Evolutionary conservation across 805 yeast species (phyloP).

Genomic region (Cyberlindnera mycetangii): DNA sequence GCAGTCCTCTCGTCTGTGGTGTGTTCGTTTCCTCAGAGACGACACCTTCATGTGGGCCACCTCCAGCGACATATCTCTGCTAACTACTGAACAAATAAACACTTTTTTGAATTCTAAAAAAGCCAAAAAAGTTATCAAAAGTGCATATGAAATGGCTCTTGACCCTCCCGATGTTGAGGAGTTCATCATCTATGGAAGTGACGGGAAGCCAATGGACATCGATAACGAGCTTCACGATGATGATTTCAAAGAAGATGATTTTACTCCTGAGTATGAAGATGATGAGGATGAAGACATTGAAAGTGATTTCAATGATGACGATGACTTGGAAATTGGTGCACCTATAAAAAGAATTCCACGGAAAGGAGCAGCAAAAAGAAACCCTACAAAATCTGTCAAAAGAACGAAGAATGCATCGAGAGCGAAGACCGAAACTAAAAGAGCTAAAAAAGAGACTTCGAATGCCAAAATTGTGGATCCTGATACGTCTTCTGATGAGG

Average conservation of each 20-base stretch:
- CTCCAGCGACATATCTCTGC: slow-evolving; percentile 45
- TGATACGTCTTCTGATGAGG: slow-evolving; percentile 27
- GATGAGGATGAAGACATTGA: slow-evolving; percentile 28
- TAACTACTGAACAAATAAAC: slow-evolving; percentile 42
- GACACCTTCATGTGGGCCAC: slow-evolving; percentile 71
- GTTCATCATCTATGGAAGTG: slow-evolving; percentile 39
- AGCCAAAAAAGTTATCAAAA: slow-evolving; percentile 42
- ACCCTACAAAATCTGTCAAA: slow-evolving; percentile 13
- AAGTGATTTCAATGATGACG: slow-evolving; percentile 25
- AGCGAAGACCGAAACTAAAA: slow-evolving; percentile 8
- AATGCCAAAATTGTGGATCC: slow-evolving; percentile 17
- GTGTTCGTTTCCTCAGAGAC: slow-evolving; percentile 68
- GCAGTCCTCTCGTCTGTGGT: slow-evolving; percentile 34
- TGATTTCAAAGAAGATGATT: slow-evolving; percentile 26
- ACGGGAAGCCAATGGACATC: slow-evolving; percentile 37
- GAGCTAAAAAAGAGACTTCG: slow-evolving; percentile 3
- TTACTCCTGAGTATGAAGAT: slow-evolving; percentile 27
- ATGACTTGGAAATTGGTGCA: slow-evolving; percentile 15
- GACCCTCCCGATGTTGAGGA: slow-evolving; percentile 49
- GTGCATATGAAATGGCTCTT: slow-evolving; percentile 53
- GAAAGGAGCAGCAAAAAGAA: slow-evolving; percentile 18
- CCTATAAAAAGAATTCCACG: slow-evolving; percentile 9
- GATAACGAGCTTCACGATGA: slow-evolving; percentile 33
- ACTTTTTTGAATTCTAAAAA: slow-evolving; percentile 36
- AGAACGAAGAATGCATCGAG: slow-evolving; percentile 11